Percentiles rank a stretch among this genome's conserved stretches.
phyloP scores from a whole-genome alignment of 768 basidiomycete genomes.

The Cystoderma amianthinum region DNA sequence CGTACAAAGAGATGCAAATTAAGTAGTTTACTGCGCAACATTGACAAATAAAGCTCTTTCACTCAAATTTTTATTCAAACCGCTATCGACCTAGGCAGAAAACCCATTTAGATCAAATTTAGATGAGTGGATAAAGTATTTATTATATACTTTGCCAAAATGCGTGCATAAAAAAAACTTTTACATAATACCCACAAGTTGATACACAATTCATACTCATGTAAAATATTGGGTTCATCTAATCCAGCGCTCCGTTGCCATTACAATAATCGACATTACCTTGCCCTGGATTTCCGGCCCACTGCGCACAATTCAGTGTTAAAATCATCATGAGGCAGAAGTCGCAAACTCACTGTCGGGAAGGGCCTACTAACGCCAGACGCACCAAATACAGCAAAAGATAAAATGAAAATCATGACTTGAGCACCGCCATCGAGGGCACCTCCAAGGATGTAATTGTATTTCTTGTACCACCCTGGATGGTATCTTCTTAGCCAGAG shows the following conservation, averaged over 20 bases:
- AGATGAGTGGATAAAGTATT: too few species aligned
- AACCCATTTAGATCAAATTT: too few species aligned
- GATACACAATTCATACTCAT: too few species aligned
- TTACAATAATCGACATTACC: constrained; percentile 57
- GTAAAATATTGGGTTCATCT: too few species aligned
- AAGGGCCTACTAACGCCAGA: constrained; percentile 42
- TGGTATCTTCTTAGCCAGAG: constrained; percentile 49
- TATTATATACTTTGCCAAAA: too few species aligned
- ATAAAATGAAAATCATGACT: constrained; percentile 56
- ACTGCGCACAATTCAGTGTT: background rate
- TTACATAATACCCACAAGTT: too few species aligned
- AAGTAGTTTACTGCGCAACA: too few species aligned
- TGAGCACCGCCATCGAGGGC: constrained; percentile 62
- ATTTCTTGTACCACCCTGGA: constrained; percentile 62
- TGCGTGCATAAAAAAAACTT: too few species aligned
- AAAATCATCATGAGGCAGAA: background rate
- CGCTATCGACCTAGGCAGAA: too few species aligned
- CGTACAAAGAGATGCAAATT: too few species aligned
- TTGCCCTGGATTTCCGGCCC: constrained; percentile 29
- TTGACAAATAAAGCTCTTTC: too few species aligned
- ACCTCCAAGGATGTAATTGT: constrained; percentile 63
- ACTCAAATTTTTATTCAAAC: too few species aligned
- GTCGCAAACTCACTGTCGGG: constrained; percentile 28
- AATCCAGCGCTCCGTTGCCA: constrained; percentile 47
- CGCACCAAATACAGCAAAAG: constrained; percentile 63